Base-by-base conservation (phyloP, 768 basidiomycete genomes). In the Exsudoporus frostii region DNA sequence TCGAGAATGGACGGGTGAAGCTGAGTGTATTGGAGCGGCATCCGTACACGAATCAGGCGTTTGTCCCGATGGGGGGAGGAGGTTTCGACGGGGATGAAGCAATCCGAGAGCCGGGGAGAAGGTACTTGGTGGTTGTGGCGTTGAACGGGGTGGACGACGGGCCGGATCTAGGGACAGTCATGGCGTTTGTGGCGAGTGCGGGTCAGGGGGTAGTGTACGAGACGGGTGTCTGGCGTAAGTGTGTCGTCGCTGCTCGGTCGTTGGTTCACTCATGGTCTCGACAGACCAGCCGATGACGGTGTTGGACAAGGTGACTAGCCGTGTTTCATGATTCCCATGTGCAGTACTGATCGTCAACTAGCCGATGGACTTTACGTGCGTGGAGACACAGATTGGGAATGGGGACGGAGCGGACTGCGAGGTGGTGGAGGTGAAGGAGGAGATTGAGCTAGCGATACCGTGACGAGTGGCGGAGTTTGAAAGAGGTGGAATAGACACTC, bases 231-330 rank as follows among this genome's bases (percentile, higher is more conserved):
- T 98, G 97, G 95, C 95, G 92, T 96, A 60, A 79, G 93, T 86
- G 41, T 22, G 7, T 42, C 24, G 19, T 39, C 36, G 13, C 10
- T 39, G 24, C 14, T 22, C 13, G 6, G 20, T 9, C 7, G 30
- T 9, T 20, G 7, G 42, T 27, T 41, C 32, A 32, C 57, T 69
- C 25, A 58, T 38, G 14, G 13, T 41, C 10, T 55, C 15, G 59
- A 43, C 66, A 95, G 93, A 98, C 72, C 94, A 97, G 76, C 94
- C 96, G 2, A 90, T 96, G 82, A 85, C 92, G 22, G 86, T 88
- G 4, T 67, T 94, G 48, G 80, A 81, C 60, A 82, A 82, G 75
- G 90, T 88, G 45, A 36, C 36, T 36, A 14, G 20, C 15, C 36
- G 9, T 27, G 10, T 36, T 27, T 11, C 5, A 4, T 25, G 24